A percentile compares a stretch with the other conserved stretches of the same genome.
phyloP scores from a whole-genome alignment of 2,329 filamentous ascomycete genomes.

The Simplicillium sp. region DNA sequence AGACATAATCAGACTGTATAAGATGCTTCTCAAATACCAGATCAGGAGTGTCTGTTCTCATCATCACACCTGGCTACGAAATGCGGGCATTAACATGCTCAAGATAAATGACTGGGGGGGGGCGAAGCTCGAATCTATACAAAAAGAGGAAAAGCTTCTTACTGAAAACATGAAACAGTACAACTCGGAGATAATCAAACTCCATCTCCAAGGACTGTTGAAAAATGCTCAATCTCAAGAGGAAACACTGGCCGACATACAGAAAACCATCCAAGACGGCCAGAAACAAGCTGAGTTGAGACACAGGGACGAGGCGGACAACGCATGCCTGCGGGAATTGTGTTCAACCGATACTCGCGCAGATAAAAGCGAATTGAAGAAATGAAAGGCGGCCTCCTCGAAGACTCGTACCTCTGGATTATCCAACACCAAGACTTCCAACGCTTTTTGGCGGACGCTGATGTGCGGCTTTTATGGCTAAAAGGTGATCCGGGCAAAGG shows the following conservation, averaged over 20 bases:
- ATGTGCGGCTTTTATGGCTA: conserved; percentile 23
- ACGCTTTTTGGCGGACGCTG: conserved; percentile 1
- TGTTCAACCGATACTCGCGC: background rate
- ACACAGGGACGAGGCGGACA: background rate
- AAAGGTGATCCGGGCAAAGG: conserved; percentile 29
- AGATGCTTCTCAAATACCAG: conserved; percentile 26
- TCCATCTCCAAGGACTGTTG: background rate
- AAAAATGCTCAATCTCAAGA: background rate
- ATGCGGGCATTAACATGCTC: conserved; percentile 18
- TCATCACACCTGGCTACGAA: conserved; percentile 16
- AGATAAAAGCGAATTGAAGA: background rate
- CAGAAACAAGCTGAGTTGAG: background rate
- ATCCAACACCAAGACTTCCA: conserved; percentile 14
- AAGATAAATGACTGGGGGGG: conserved; percentile 24
- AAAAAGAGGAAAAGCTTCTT: conserved; percentile 14
- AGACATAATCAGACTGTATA: conserved; percentile 24
- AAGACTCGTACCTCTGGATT: conserved; percentile 17
- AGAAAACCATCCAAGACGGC: background rate
- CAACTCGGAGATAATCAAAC: conserved; percentile 6
- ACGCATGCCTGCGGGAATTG: background rate
- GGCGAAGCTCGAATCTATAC: conserved; percentile 17
- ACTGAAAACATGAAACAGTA: conserved; percentile 9
- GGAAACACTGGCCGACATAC: background rate
- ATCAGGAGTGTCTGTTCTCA: conserved; percentile 29
- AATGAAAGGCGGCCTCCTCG: background rate